Evolutionary conservation across 108 stramenopile species (phyloP).

Genomic region (Epithemia pelagica): DNA sequence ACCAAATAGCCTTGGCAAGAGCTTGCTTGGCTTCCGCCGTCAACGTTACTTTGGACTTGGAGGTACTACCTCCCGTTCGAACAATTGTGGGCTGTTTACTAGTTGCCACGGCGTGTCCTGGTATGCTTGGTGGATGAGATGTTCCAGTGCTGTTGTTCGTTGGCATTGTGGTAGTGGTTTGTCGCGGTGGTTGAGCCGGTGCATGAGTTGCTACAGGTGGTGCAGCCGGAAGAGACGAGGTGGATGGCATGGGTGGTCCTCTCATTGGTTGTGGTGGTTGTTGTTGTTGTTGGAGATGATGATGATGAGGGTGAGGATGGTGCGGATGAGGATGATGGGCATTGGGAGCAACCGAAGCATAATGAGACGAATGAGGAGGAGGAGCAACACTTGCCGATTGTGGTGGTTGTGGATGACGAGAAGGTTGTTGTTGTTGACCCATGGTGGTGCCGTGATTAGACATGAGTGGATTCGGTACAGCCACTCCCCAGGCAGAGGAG

Average conservation of each 20-base stretch:
- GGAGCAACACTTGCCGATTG: too few species aligned
- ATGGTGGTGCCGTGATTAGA: not conserved
- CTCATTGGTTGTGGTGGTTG: not conserved
- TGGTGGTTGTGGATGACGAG: too few species aligned
- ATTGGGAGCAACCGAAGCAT: not conserved
- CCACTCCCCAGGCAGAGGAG: not conserved
- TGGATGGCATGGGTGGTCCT: too few species aligned
- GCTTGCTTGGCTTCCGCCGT: constrained; percentile 59
- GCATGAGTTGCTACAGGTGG: too few species aligned
- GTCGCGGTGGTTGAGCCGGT: too few species aligned
- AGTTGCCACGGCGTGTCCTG: not conserved
- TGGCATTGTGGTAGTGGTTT: too few species aligned
- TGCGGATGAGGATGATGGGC: not conserved
- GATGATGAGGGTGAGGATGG: not conserved
- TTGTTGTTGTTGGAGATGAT: not conserved
- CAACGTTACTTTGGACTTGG: constrained; percentile 40
- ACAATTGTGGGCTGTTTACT: not conserved
- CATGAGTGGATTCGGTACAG: not conserved
- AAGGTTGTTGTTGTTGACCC: not conserved
- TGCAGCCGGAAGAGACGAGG: too few species aligned
- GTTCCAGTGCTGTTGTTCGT: too few species aligned
- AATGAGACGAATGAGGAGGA: not conserved
- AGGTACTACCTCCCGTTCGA: not conserved
- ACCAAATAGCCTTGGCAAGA: constrained; percentile 74
- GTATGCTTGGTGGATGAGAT: not conserved